phyloP scores from a whole-genome alignment of 345 rosid genomes.

The Physaria fendleri region DNA sequence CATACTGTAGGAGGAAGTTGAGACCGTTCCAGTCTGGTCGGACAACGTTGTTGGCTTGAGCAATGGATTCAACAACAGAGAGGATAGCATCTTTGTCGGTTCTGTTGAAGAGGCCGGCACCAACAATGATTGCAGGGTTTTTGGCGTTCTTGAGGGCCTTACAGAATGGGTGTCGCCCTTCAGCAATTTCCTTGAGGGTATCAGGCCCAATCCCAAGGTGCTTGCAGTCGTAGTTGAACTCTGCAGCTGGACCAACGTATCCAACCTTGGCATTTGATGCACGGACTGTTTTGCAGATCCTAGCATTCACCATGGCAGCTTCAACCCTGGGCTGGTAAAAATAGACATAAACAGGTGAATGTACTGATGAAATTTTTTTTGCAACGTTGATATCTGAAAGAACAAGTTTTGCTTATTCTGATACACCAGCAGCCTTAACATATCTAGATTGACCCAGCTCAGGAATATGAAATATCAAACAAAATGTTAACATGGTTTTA shows the following conservation, averaged over 20 bases:
- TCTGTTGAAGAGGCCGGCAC: constrained; percentile 85
- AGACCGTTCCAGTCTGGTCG: constrained; percentile 95
- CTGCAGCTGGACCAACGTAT: constrained; percentile 72
- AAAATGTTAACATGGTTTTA: background rate
- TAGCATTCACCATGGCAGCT: constrained; percentile 97
- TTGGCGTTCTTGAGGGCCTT: constrained; percentile 63
- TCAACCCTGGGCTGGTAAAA: constrained; percentile 82
- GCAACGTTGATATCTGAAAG: background rate
- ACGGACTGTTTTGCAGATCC: constrained; percentile 84
- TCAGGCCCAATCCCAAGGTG: constrained; percentile 91
- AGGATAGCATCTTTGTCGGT: constrained; percentile 72
- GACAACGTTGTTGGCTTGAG: constrained; percentile 58
- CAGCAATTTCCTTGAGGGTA: constrained; percentile 67
- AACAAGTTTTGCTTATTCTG: background rate
- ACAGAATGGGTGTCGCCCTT: constrained; percentile 72
- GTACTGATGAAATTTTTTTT: background rate
- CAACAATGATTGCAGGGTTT: constrained; percentile 85
- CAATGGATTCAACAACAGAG: constrained; percentile 66
- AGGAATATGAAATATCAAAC: background rate
- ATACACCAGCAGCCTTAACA: background rate
- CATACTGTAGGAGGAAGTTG: constrained; percentile 75
- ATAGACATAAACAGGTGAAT: constrained; percentile 14
- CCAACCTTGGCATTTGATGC: constrained; percentile 84
- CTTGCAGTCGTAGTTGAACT: constrained; percentile 71
- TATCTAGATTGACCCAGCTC: background rate